phyloP scores from a whole-genome alignment of 2,329 filamentous ascomycete genomes.

The Alternaria tenuissima region DNA sequence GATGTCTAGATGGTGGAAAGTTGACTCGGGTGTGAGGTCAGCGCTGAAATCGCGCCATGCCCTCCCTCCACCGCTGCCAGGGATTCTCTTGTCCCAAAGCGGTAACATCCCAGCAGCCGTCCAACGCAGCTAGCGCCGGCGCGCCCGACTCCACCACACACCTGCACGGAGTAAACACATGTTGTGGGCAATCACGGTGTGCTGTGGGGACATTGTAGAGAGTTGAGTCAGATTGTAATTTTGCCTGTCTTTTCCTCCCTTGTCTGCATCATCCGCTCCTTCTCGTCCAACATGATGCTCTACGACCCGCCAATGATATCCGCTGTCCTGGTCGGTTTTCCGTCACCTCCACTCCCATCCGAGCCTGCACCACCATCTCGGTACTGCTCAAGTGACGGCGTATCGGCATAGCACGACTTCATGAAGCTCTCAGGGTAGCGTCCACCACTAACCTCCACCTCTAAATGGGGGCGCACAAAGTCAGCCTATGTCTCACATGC shows the following conservation, averaged over 20 bases:
- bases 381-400: constrained; percentile 36
- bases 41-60: constrained; percentile 11
- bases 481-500: no score
- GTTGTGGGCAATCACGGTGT: no score
- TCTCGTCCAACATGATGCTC: neutral
- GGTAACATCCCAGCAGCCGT: constrained; percentile 10
- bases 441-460: constrained; percentile 54
- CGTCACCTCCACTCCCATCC: neutral
- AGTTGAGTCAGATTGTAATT: neutral
- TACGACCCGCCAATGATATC: constrained; percentile 12
- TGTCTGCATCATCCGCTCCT: neutral
- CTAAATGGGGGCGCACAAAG: neutral
- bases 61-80: neutral
- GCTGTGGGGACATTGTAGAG: neutral
- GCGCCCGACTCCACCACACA: neutral
- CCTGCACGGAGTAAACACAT: neutral
- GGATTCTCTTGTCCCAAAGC: constrained; percentile 9
- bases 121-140: constrained; percentile 1
- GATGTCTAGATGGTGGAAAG: neutral
- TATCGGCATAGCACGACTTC: constrained; percentile 50
- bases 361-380: neutral
- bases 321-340: constrained; percentile 9
- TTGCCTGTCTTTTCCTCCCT: neutral
- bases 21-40: constrained; percentile 18
- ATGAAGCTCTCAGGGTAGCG: constrained; percentile 53